Conservation (phyloP, 805 yeast species). For the Candida taoyuanica region DNA sequence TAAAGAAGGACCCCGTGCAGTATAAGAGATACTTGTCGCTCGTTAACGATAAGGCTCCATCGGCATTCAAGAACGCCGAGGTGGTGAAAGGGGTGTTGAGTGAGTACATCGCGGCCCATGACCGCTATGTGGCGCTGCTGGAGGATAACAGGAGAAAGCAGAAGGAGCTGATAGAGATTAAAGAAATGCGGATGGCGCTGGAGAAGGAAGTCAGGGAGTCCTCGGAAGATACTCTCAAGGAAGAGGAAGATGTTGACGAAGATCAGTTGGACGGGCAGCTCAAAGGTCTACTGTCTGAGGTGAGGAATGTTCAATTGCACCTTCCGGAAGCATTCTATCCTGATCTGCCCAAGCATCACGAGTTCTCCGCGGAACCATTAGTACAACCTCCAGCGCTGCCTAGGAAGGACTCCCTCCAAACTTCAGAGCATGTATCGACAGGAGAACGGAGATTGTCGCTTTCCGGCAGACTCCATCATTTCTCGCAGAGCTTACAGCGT, state of each 20-base stretch:
- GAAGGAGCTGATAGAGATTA: slow-evolving; percentile 2
- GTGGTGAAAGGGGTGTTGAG: slow-evolving; percentile 27
- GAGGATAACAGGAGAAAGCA: slow-evolving; percentile 25
- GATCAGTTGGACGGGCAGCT: slow-evolving; percentile 15
- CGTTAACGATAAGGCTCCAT: slow-evolving; percentile 22
- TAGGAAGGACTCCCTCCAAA: too few species aligned
- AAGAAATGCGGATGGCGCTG: background rate
- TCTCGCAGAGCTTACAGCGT: slow-evolving; percentile 3
- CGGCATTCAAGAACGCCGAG: slow-evolving; percentile 22
- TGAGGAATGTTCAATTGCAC: background rate
- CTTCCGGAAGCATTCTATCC: slow-evolving; percentile 18
- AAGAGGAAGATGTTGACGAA: slow-evolving; percentile 20
- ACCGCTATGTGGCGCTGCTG: slow-evolving; percentile 21
- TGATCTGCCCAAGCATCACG: slow-evolving; percentile 10
- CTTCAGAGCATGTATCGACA: too few species aligned
- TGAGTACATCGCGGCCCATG: slow-evolving; percentile 29
- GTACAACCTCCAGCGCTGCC: slow-evolving; percentile 12
- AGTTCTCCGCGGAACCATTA: slow-evolving; percentile 2
- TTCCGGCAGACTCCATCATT: background rate
- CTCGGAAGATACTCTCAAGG: background rate
- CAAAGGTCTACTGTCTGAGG: background rate
- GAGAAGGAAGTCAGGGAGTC: background rate
- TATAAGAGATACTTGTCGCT: slow-evolving; percentile 15
- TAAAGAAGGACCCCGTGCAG: slow-evolving; percentile 24
- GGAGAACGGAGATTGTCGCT: too few species aligned